A percentile compares a stretch with the other conserved stretches of the same genome.
phyloP scores from a whole-genome alignment of 2,329 filamentous ascomycete species.

The Nigrospora sphaerica region DNA sequence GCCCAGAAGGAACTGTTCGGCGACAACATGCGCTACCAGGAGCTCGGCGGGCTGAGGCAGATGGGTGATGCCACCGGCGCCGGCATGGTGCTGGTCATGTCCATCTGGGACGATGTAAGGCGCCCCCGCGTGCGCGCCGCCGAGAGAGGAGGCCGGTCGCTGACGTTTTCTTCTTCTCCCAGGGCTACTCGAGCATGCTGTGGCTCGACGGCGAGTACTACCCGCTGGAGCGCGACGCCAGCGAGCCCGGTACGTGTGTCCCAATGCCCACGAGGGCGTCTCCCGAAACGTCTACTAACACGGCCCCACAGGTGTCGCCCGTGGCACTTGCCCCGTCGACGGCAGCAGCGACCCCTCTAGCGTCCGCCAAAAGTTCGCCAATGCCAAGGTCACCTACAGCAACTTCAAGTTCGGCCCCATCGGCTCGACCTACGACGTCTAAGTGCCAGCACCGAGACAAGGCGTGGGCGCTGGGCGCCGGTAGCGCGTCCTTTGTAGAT shows the following conservation, averaged over 20 bases:
- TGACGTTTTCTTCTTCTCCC: not conserved
- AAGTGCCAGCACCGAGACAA: not conserved
- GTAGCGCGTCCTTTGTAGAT: not conserved
- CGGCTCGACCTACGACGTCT: conserved; percentile 28
- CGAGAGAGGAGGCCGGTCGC: not conserved
- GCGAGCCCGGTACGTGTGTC: conserved; percentile 19
- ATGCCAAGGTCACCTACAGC: conserved; percentile 34
- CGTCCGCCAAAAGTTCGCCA: conserved; percentile 27
- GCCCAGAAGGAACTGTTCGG: conserved; percentile 44
- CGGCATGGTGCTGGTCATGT: conserved; percentile 55
- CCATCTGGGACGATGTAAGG: conserved; percentile 46
- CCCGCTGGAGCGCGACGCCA: conserved; percentile 30
- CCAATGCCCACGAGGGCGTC: too few relatives aligned
- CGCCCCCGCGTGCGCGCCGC: not conserved
- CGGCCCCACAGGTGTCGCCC: conserved; percentile 22
- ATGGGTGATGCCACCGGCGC: conserved; percentile 44
- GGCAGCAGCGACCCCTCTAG: conserved; percentile 36
- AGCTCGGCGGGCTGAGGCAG: conserved; percentile 40
- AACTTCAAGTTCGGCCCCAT: conserved; percentile 41
- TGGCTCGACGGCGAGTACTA: conserved; percentile 54
- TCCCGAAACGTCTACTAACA: too few relatives aligned
- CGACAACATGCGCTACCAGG: conserved; percentile 39
- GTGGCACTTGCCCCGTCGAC: conserved; percentile 35
- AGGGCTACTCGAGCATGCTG: conserved; percentile 48
- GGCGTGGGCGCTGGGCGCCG: not conserved